Percentiles rank a stretch among this genome's conserved stretches.
These are phyloP conservation scores for Beauveria brongniartii DNA, from an alignment of 2,329 filamentous ascomycete genomes.

Conservation along the genomic window DNA sequence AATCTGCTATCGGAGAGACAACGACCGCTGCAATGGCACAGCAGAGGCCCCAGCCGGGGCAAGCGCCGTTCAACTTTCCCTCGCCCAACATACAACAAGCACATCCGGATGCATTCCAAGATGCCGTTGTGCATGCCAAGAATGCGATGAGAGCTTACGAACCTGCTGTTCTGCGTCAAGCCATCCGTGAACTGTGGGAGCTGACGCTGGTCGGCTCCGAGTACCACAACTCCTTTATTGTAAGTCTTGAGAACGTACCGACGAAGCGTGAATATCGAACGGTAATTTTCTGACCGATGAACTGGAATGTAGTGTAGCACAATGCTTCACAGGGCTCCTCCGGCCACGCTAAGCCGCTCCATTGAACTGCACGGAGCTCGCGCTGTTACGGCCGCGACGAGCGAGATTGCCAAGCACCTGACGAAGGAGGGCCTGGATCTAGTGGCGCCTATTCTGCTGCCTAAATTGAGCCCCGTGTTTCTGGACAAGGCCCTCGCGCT, in stretches of 20 bases:
- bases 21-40: not conserved
- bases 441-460: constrained; percentile 34
- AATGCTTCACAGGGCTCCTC: constrained; percentile 35
- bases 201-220: constrained; percentile 35
- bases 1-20: too few relatives aligned
- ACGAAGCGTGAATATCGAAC: not conserved
- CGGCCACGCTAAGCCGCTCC: constrained; percentile 28
- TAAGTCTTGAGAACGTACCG: constrained; percentile 24
- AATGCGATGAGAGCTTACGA: constrained; percentile 27
- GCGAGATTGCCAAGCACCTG: constrained; percentile 35
- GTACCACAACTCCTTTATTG: constrained; percentile 39
- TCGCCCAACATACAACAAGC: not conserved
- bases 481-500: constrained; percentile 44
- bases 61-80: not conserved
- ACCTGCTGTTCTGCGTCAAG: constrained; percentile 32
- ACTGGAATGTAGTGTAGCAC: constrained; percentile 34
- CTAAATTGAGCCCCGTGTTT: constrained; percentile 39
- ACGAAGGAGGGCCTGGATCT: constrained; percentile 35
- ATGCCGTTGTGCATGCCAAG: constrained; percentile 1
- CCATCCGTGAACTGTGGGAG: constrained; percentile 37
- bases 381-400: constrained; percentile 32
- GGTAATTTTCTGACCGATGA: not conserved
- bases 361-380: constrained; percentile 38
- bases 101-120: not conserved
- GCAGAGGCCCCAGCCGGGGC: not conserved